Evolutionary conservation across 805 yeast genomes (phyloP).

Genomic region (Suhomyces emberorum): DNA sequence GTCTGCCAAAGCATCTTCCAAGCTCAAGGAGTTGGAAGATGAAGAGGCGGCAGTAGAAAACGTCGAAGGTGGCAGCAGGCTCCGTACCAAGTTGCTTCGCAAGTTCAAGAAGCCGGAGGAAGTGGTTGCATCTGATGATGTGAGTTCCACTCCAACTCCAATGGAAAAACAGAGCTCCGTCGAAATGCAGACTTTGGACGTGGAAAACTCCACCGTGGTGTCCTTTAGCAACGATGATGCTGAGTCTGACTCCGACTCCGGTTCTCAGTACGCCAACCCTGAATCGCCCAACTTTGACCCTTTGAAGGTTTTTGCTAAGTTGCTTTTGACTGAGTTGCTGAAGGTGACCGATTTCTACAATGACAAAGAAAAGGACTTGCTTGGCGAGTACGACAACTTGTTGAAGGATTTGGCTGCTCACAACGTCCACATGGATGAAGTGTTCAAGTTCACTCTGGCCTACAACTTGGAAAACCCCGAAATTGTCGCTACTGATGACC

Average conservation of each 20-base stretch:
- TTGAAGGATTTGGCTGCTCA: constrained; percentile 43
- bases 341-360: constrained; percentile 54
- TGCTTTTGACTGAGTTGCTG: constrained; percentile 45
- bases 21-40: neutral
- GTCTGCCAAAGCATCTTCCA: constrained; percentile 1
- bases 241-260: neutral
- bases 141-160: neutral
- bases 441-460: constrained; percentile 24
- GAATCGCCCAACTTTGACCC: constrained; percentile 18
- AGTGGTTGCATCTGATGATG: neutral
- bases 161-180: constrained; percentile 10
- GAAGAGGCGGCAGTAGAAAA: neutral
- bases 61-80: constrained; percentile 1
- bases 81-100: constrained; percentile 14
- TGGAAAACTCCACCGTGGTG: constrained; percentile 16
- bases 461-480: constrained; percentile 15
- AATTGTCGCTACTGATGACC: constrained; percentile 12
- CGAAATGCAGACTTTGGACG: constrained; percentile 14
- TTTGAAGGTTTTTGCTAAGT: constrained; percentile 43
- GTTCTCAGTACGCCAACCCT: constrained; percentile 8
- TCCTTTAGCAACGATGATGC: constrained; percentile 7
- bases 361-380: constrained; percentile 44
- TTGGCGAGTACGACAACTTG: constrained; percentile 43
- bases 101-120: constrained; percentile 11
- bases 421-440: constrained; percentile 24